Base-by-base conservation (phyloP, 441 rosid genomes). In the Melianthus villosus region DNA sequence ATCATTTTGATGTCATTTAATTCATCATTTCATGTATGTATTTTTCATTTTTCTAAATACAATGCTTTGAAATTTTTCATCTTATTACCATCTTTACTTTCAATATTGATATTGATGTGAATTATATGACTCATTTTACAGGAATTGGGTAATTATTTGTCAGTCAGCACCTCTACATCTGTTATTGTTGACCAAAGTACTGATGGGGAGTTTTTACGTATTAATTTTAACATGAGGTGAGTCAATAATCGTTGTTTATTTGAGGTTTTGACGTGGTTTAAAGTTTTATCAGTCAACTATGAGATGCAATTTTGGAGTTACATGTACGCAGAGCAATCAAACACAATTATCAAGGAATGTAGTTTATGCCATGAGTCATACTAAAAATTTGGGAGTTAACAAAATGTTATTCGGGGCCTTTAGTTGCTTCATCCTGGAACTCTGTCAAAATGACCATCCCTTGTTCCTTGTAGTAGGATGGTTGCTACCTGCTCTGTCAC, bases 141-240 rank as follows among this genome's bases (percentile, higher is more conserved):
- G 96, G 98, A 91, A 62, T 60, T 91, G 54, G 79, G 49, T 67
- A 60, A 60, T 66, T 91, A 82, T 82, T 69, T 91, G 65, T 39
- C 77, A 7, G 66, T 75, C 34, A 67, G 44, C 57, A 72, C 93
- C 38, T 62, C 96, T 29, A 85, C 96, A 2, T 59, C 93, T 46
- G 72, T 91, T 16, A 56, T 91, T 43, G 94, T 91, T 42, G 94
- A 91, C 73, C 75, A 63, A 59, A 91, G 99, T 64, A 29, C 73
- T 51, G 96, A 85, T 69, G 93, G 93, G 2, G 94, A 82, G 16
- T 85, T 75, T 57, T 66, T 91, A 46, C 93, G 94, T 26, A 73
- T 91, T 50, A 81, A 79, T 63, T 91, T 91, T 59, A 91, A 91
- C 71, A 50, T 85, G 45, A 91, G 99, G 96, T 91, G 42, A 29